These are phyloP conservation scores for Boeremia exigua DNA, from an alignment of 2,329 filamentous ascomycete genomes.

Conservation along the genomic window DNA sequence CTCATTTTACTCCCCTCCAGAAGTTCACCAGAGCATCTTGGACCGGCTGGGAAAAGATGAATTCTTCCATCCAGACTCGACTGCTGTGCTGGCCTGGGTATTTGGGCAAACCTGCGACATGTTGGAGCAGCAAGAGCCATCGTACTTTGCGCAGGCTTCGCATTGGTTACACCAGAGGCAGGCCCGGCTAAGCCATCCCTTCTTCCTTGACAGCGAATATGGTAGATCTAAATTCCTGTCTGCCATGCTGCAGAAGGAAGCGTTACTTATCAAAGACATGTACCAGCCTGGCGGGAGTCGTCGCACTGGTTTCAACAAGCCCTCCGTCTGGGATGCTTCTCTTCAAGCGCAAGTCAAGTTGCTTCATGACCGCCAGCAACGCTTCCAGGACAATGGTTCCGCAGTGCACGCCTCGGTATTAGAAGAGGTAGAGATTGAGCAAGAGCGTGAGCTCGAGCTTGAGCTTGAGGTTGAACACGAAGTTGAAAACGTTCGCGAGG, in stretches of 20 bases:
- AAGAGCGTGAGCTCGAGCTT: slow-evolving; percentile 61
- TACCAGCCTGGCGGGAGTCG: slow-evolving; percentile 54
- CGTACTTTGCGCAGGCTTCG: slow-evolving; percentile 66
- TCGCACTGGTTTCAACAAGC: slow-evolving; percentile 10
- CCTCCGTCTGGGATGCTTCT: slow-evolving; percentile 22
- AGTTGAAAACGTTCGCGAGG: slow-evolving; percentile 56
- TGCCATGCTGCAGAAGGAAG: slow-evolving; percentile 59
- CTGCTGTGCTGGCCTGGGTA: slow-evolving; percentile 57
- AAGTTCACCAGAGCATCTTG: slow-evolving; percentile 67
- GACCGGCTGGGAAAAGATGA: slow-evolving; percentile 26
- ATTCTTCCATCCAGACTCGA: slow-evolving; percentile 6
- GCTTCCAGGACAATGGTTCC: slow-evolving; percentile 53
- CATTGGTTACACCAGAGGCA: slow-evolving; percentile 66
- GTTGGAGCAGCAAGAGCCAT: slow-evolving; percentile 64
- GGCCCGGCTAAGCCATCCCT: slow-evolving; percentile 52
- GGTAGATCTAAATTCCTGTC: slow-evolving; percentile 52
- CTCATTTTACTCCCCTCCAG: slow-evolving; percentile 61
- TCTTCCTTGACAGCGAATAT: slow-evolving; percentile 48
- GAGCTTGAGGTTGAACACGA: slow-evolving; percentile 61
- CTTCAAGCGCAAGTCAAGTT: slow-evolving; percentile 43
- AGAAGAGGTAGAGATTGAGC: slow-evolving; percentile 58
- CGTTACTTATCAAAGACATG: slow-evolving; percentile 63
- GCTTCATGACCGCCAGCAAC: slow-evolving; percentile 44
- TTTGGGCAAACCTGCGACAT: slow-evolving; percentile 67
- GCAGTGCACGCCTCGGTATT: slow-evolving; percentile 58